These are phyloP conservation scores for Ophiocordyceps camponoti-floridani DNA, from an alignment of 2,329 filamentous ascomycete species.

Conservation along the genomic window DNA sequence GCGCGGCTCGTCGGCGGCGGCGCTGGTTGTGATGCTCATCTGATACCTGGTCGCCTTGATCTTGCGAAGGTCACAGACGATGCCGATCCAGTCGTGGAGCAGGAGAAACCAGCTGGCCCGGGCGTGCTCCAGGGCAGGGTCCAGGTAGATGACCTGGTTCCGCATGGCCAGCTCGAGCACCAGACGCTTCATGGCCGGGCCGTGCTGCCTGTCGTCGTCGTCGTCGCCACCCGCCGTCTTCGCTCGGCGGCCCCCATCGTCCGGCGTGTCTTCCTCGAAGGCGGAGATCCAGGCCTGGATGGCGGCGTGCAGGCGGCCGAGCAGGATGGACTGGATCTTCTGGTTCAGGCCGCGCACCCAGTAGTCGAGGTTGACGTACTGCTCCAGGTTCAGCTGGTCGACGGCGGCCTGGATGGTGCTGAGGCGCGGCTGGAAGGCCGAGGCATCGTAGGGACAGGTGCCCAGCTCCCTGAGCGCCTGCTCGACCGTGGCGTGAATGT, in stretches of 20 bases:
- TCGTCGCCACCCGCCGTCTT: conserved; percentile 24
- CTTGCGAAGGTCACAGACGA: conserved; percentile 82
- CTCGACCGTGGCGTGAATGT: conserved; percentile 65
- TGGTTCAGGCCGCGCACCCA: conserved; percentile 83
- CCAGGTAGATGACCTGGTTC: conserved; percentile 92
- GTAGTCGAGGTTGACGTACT: conserved; percentile 78
- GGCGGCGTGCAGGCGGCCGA: conserved; percentile 68
- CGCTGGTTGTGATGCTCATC: conserved; percentile 56
- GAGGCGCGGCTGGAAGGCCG: conserved; percentile 64
- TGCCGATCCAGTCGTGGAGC: conserved; percentile 81
- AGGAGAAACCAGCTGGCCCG: conserved; percentile 87
- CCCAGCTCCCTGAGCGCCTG: conserved; percentile 70
- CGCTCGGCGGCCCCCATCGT: conserved; percentile 36
- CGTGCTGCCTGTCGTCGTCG: conserved; percentile 28
- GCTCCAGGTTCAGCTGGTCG: conserved; percentile 90
- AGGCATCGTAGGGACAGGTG: conserved; percentile 63
- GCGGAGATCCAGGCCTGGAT: conserved; percentile 74
- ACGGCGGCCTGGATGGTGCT: conserved; percentile 81
- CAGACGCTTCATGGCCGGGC: conserved; percentile 52
- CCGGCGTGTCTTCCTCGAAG: conserved; percentile 48
- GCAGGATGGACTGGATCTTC: conserved; percentile 64
- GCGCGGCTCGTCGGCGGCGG: conserved; percentile 46
- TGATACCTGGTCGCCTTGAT: conserved; percentile 93
- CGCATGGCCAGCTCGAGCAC: conserved; percentile 93
- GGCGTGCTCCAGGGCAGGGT: conserved; percentile 81